Evolutionary conservation across 2,329 filamentous ascomycete genomes (phyloP).

Genomic region (Cladophialophora yegresii): DNA sequence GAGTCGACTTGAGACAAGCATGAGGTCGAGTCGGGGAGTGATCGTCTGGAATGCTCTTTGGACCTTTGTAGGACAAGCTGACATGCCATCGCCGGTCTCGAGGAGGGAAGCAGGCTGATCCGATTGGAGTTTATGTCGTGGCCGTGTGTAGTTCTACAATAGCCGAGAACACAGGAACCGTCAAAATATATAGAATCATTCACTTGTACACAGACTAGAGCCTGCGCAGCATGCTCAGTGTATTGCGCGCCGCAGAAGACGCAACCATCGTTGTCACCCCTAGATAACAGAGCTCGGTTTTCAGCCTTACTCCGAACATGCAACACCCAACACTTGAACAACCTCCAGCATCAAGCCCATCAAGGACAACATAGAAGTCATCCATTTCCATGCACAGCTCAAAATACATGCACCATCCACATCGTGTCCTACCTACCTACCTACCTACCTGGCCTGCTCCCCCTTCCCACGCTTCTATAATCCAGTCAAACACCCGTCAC

Average conservation of each 20-base stretch:
- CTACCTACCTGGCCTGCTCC: no score
- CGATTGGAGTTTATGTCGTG: neutral
- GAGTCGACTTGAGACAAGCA: no score
- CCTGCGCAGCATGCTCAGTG: neutral
- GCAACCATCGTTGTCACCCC: neutral
- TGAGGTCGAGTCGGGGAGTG: neutral
- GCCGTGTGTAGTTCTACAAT: neutral
- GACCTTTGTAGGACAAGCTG: neutral
- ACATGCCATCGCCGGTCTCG: neutral
- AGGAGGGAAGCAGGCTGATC: neutral
- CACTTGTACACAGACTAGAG: neutral
- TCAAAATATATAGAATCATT: neutral
- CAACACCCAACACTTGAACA: no score
- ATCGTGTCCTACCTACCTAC: no score
- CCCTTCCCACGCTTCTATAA: no score
- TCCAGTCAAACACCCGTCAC: no score
- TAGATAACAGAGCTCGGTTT: no score
- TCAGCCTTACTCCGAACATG: no score
- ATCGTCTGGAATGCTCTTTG: neutral
- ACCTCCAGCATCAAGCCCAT: no score
- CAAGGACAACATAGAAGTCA: no score
- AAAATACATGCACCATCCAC: no score
- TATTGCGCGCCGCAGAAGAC: neutral
- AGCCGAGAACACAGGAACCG: neutral
- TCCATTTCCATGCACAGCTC: no score